Evolutionary conservation across 345 rosid genomes (phyloP).

Genomic region (Murraya koenigii): DNA sequence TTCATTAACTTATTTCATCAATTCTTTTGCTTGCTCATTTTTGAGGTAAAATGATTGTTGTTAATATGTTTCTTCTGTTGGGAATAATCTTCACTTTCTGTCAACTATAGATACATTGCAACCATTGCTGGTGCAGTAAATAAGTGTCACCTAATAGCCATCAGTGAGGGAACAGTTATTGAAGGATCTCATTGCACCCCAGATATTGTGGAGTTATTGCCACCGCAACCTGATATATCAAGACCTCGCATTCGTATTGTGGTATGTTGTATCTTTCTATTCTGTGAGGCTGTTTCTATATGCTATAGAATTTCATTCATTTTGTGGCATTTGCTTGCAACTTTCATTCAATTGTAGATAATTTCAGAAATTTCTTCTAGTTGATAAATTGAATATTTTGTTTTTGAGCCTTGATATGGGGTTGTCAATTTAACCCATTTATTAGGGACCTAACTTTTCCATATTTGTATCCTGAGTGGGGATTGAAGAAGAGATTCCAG

Average conservation of each 20-base stretch:
- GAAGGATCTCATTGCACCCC: conserved; percentile 84
- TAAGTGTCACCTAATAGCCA: conserved; percentile 62
- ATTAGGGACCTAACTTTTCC: background rate
- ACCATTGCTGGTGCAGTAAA: conserved; percentile 63
- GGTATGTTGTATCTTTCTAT: conserved; percentile 42
- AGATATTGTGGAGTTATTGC: conserved; percentile 84
- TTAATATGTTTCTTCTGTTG: background rate
- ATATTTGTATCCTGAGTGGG: background rate
- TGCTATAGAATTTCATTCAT: background rate
- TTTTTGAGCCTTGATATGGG: background rate
- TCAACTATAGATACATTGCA: conserved; percentile 69
- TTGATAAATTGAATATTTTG: background rate
- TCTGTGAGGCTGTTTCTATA: background rate
- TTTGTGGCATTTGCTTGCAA: background rate
- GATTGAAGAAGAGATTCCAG: background rate
- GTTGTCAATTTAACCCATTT: background rate
- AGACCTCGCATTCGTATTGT: conserved; percentile 81
- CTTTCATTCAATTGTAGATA: background rate
- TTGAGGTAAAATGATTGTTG: background rate
- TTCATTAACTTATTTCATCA: background rate
- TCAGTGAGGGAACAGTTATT: conserved; percentile 68
- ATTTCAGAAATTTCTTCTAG: background rate
- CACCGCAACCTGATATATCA: conserved; percentile 62
- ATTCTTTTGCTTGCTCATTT: background rate
- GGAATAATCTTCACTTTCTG: background rate